Evolutionary conservation across 768 basidiomycete genomes (phyloP).

Genomic region (Tephrocybe rancida): DNA sequence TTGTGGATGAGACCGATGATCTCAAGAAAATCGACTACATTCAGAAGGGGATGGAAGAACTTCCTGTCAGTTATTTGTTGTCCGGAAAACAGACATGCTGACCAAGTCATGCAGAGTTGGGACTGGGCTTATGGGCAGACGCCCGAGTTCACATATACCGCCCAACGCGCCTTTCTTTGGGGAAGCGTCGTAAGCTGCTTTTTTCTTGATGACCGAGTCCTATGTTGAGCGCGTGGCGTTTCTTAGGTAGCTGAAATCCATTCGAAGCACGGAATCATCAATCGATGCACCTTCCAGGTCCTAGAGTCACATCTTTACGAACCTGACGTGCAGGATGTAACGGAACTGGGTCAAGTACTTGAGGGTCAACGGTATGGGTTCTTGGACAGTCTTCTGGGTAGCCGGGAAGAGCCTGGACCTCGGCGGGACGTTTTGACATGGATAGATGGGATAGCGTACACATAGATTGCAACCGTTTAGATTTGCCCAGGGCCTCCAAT

Average conservation of each 20-base stretch:
- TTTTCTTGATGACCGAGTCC: not conserved
- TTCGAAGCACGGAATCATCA: constrained; percentile 69
- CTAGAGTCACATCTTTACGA: constrained; percentile 20
- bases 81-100: not conserved
- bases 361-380: constrained; percentile 39
- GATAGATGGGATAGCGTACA: constrained; percentile 16
- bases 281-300: constrained; percentile 41
- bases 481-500: no score
- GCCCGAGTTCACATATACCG: constrained; percentile 82
- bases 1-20: constrained; percentile 48
- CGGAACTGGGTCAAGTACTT: constrained; percentile 14
- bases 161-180: constrained; percentile 49
- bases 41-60: constrained; percentile 66
- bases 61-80: constrained; percentile 55
- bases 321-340: not conserved
- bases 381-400: constrained; percentile 12
- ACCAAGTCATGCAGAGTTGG: constrained; percentile 69
- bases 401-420: constrained; percentile 9
- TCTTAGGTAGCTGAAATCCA: constrained; percentile 48
- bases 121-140: constrained; percentile 93
- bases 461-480: constrained; percentile 2
- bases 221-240: not conserved
- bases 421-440: constrained; percentile 19
- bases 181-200: constrained; percentile 45
- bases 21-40: constrained; percentile 60